These are phyloP conservation scores for Trichoderma sp. DNA, from an alignment of 2,329 filamentous ascomycete genomes.

Conservation along the genomic window DNA sequence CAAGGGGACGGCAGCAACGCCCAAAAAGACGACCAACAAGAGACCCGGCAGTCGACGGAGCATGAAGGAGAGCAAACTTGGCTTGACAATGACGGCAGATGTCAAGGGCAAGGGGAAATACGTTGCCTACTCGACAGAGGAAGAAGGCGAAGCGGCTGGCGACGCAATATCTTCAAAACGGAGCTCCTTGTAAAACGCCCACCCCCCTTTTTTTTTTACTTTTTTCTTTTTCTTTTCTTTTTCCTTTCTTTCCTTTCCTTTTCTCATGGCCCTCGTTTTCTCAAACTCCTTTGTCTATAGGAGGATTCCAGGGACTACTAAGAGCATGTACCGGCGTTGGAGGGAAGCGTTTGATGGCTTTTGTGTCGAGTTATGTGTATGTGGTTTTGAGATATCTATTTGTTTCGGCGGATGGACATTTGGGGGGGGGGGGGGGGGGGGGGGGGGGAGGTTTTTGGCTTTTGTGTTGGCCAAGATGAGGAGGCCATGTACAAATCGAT, in stretches of 20 bases:
- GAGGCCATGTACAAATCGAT: background rate
- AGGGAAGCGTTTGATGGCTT: slow-evolving; percentile 14
- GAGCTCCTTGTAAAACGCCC: slow-evolving; percentile 39
- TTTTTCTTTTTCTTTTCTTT: background rate
- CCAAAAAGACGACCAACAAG: slow-evolving; percentile 29
- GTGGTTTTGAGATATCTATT: background rate
- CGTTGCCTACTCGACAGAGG: slow-evolving; percentile 37
- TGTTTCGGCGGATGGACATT: background rate
- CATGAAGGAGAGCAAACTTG: slow-evolving; percentile 40
- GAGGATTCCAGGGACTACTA: background rate
- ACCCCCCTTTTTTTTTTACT: background rate
- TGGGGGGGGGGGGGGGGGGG: background rate
- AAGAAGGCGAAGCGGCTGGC: slow-evolving; percentile 34
- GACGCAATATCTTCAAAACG: slow-evolving; percentile 34
- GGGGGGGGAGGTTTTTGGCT: too few species aligned
- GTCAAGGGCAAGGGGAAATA: slow-evolving; percentile 50
- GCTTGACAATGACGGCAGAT: slow-evolving; percentile 27
- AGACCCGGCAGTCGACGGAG: slow-evolving; percentile 42
- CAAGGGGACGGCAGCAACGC: slow-evolving; percentile 28
- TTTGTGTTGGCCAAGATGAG: background rate
- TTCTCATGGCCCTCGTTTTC: background rate
- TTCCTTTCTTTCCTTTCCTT: background rate
- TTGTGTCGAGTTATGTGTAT: background rate
- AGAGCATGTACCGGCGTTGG: slow-evolving; percentile 14
- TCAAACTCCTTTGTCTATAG: background rate